phyloP scores from a whole-genome alignment of 441 rosid species.

The Erysimum cheiri region DNA sequence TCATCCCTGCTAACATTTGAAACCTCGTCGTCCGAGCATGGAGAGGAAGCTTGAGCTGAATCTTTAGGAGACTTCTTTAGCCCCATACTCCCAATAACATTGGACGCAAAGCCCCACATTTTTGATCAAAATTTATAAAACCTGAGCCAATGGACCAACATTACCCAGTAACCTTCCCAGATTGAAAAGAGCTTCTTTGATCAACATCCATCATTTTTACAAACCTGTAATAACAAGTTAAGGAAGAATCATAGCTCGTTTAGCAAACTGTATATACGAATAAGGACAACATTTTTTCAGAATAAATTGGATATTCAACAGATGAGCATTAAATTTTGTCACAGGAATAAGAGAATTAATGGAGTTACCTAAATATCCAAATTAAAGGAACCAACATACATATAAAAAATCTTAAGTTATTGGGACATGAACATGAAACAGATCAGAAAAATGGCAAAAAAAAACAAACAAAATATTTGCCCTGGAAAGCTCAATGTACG shows the following conservation, averaged over 20 bases:
- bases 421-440: slow-evolving; percentile 15
- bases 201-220: slow-evolving; percentile 14
- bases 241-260: neutral
- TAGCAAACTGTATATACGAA: neutral
- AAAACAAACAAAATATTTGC: neutral
- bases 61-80: slow-evolving; percentile 48
- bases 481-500: slow-evolving; percentile 15
- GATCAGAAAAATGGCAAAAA: slow-evolving; percentile 29
- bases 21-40: slow-evolving; percentile 75
- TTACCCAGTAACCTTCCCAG: slow-evolving; percentile 28
- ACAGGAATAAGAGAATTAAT: neutral
- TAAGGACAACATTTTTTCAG: neutral
- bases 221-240: slow-evolving; percentile 19
- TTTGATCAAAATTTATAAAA: slow-evolving; percentile 7
- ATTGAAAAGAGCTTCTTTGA: slow-evolving; percentile 22
- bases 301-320: neutral
- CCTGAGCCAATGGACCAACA: slow-evolving; percentile 19
- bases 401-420: neutral
- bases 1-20: slow-evolving; percentile 55
- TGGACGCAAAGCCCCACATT: slow-evolving; percentile 80
- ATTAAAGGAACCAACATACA: neutral
- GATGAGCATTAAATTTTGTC: neutral
- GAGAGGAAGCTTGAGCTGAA: slow-evolving; percentile 53
- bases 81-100: slow-evolving; percentile 51
- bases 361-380: slow-evolving; percentile 15